Base-by-base conservation (phyloP, 1,284 basidiomycete species). In the Ganoderma boninense region DNA sequence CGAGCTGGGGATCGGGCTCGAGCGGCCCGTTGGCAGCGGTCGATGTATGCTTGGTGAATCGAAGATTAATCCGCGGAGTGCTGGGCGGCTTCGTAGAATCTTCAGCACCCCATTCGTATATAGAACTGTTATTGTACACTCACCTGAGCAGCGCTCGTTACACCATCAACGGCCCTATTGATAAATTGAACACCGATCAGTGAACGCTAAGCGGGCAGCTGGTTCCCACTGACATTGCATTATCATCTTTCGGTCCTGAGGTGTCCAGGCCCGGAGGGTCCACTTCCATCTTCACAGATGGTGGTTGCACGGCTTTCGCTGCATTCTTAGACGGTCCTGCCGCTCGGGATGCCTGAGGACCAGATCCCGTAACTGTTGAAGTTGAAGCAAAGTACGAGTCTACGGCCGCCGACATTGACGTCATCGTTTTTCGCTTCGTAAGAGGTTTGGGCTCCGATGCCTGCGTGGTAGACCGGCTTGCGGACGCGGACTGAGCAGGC, bases 361-460 rank as follows among this genome's bases (percentile, higher is more conserved):
- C 35, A 32, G 29, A 57, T 35, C 32, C 26, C 4, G 35, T n/a
- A 13, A n/a, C 44, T 13, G 57, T 32, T 4, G 38, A 6, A 38
- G 26, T 26, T 18, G 43, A 59, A 20, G n/a, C 38, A 4, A 56
- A 40, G 40, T 64, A 38, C 10, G 54, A 65, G 56, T 67, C 71
- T 20, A 56, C 67, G 42, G 71, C 71, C 18, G 71, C 71, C 6
- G 62, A 44, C 42, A 49, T 42, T 4, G 71, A 32, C 7, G 69
- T 72, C 56, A 66, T 65, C 0, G 71, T 72, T 23, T 69, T 72
- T 23, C 71, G 35, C 1, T 32, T 64, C 0, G 66, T 70, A 10
- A 66, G 65, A 29, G 49, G 49, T 6, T 54, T 54, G 13, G 49
- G 49, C 13, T 26, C 49, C 49, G 13, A 26, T 16, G 23, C 13